Evolutionary conservation across 1,139 yeast species (phyloP).

Genomic region (Candida gigantensis): DNA sequence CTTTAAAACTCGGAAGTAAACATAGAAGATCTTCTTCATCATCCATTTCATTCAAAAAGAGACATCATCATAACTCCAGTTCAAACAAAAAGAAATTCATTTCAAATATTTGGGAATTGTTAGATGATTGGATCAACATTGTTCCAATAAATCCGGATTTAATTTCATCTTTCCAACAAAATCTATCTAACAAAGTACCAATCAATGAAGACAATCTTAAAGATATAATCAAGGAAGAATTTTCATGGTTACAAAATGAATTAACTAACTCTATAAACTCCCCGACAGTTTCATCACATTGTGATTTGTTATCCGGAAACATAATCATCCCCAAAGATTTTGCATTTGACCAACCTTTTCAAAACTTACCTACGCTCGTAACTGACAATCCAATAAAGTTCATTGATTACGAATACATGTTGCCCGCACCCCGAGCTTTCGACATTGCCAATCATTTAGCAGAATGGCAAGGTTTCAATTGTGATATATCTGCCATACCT

Average conservation of each 20-base stretch:
- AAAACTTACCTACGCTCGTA: slow-evolving; percentile 25
- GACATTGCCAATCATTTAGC: slow-evolving; percentile 85
- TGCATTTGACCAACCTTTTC: slow-evolving; percentile 9
- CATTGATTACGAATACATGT: slow-evolving; percentile 80
- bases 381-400: slow-evolving; percentile 55
- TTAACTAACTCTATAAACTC: slow-evolving; percentile 41
- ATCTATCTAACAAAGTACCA: slow-evolving; percentile 21
- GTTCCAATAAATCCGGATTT: slow-evolving; percentile 55
- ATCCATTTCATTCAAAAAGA: slow-evolving; percentile 13
- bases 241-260: slow-evolving; percentile 52
- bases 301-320: slow-evolving; percentile 74
- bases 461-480: slow-evolving; percentile 86
- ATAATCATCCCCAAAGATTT: slow-evolving; percentile 57
- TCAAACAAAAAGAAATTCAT: slow-evolving; percentile 32
- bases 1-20: slow-evolving; percentile 20
- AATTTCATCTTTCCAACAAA: slow-evolving; percentile 39
- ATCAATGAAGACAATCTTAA: slow-evolving; percentile 34
- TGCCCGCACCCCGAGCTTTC: slow-evolving; percentile 79
- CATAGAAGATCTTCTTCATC: slow-evolving; percentile 14
- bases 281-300: slow-evolving; percentile 65
- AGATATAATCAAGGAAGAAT: slow-evolving; percentile 47
- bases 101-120: slow-evolving; percentile 58
- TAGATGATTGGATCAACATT: slow-evolving; percentile 61
- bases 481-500: slow-evolving; percentile 64
- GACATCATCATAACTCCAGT: slow-evolving; percentile 13